phyloP scores from a whole-genome alignment of 306 rosid genomes.

The Neltuma alba region DNA sequence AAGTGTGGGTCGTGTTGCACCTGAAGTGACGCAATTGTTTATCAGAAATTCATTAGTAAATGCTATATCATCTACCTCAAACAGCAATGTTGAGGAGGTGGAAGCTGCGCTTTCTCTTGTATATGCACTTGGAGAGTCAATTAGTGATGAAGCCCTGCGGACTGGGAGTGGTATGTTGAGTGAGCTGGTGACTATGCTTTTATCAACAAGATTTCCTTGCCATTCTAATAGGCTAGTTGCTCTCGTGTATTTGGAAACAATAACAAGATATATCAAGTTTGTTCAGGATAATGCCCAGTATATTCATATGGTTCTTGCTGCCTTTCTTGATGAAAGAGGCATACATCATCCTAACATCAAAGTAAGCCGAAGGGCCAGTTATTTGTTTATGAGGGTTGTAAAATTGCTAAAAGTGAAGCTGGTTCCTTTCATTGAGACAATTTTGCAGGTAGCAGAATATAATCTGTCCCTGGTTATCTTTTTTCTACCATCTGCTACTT shows the following conservation, averaged over 20 bases:
- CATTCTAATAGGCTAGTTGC: slow-evolving; percentile 96
- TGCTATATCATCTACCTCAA: slow-evolving; percentile 73
- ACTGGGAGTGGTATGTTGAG: slow-evolving; percentile 72
- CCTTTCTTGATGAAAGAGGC: slow-evolving; percentile 97
- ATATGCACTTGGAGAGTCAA: slow-evolving; percentile 15
- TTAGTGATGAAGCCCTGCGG: slow-evolving; percentile 34
- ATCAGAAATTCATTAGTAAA: slow-evolving; percentile 66
- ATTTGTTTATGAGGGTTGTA: slow-evolving; percentile 92
- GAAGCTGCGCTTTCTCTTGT: slow-evolving; percentile 17
- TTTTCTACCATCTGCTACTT: neutral
- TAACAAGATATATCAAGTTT: slow-evolving; percentile 79
- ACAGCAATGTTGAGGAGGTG: slow-evolving; percentile 52
- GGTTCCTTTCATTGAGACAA: slow-evolving; percentile 78
- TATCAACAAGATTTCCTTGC: slow-evolving; percentile 82
- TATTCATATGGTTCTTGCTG: slow-evolving; percentile 77
- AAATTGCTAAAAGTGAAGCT: slow-evolving; percentile 85
- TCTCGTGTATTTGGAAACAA: slow-evolving; percentile 88
- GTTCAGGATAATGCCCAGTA: slow-evolving; percentile 79
- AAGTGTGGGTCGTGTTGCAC: slow-evolving; percentile 57
- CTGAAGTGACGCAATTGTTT: slow-evolving; percentile 72
- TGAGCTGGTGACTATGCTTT: slow-evolving; percentile 77
- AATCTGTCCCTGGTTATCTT: neutral
- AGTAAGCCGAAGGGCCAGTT: slow-evolving; percentile 89
- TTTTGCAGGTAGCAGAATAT: slow-evolving; percentile 75
- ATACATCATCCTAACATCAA: slow-evolving; percentile 83